Base-by-base conservation (phyloP, 805 yeast genomes). In the Tetrapisispora fleetii region DNA sequence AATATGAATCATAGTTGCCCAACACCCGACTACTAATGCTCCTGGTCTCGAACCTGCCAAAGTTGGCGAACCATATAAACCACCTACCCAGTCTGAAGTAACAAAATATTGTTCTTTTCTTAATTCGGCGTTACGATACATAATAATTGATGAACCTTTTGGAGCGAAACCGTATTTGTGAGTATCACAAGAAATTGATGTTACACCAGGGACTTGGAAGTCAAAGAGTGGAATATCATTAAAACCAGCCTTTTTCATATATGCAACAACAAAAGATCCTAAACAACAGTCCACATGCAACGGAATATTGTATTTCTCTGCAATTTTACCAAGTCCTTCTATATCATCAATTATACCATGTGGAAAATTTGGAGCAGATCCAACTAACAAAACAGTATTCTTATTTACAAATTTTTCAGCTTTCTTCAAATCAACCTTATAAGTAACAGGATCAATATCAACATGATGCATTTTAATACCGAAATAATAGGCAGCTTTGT, bases 151-250 rank as follows among this genome's bases (percentile, higher is more conserved):
- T 0, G 95, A 83, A 10, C 99, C 99, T 67, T 91, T 91, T 37
- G 99, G 99, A 9, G 98, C 97, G 73, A 91, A 93, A 1, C 98
- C 99, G 62, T 91, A 91, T 67, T 91, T 91, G 72, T 91, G 99
- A n/a, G 99, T 91, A 64, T 91, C 99, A 68, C 98, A 93, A n/a
- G 96, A 86, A 50, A 91, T 91, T 2, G 97, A 89, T 0, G 98
- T 93, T n/a, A 93, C 98, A 32, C 93, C 93, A 1, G 87, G 83
- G 2, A 88, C 74, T 54, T 91, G 71, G 69, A 91, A 91, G 64
- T 93, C 98, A 67, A 91, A 90, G 13, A 69, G 60, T 35, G 72
- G 69, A 8, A 71, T 46, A 33, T 65, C 69, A 18, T 50, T 32
- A 45, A 67, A 72, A 2, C 85, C 85, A 2, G 88, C 77, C 49